Base-by-base conservation (phyloP, 768 basidiomycete species). In the Crucibulum laeve region DNA sequence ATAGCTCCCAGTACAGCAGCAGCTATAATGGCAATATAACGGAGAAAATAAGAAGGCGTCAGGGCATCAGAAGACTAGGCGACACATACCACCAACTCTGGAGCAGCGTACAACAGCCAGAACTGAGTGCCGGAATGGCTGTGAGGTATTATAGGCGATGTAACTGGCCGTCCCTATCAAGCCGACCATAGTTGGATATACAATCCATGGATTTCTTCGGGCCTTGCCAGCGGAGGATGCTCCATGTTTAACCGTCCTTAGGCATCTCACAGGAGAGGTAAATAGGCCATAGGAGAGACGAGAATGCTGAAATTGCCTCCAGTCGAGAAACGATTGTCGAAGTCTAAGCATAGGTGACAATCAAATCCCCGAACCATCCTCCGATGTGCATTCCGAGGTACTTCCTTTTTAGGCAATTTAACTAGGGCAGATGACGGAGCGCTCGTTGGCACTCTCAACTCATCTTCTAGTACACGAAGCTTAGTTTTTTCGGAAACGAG, bases 71-170 rank as follows among this genome's bases (percentile, higher is more conserved):
- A 26, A 22, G 19, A 13, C 32, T 30, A 13, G 30, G 23, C 4
- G 35, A 18, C 15, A 8, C 11, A 36, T 19, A 75, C 79, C 67
- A 41, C 85, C 91, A 42, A 96, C 77, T 40, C 89, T 76, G 3
- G 84, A 84, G 59, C 92, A 94, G 44, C 95, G 78, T 34, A 81
- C 67, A 18, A 76, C 67, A 8, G 94, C 92, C 40, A 95, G 70
- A 4, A 77, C 61, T 2, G 79, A 67, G 63, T 95, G 86, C 33
- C 91, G 74, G 55, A 91, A 82, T 1, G 91, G 82, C 43, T 86
- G 75, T 47, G 71, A 76, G 24, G 78, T 74, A 45, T 90, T 65
- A 62, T 91, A 95, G 11, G 80, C 75, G 40, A 74, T 45, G 40
- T 61, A 64, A 21, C 67, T 60, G 14, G 62, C 60, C 2, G 59